Percentiles rank a stretch among this genome's conserved stretches.
phyloP scores from a whole-genome alignment of 768 basidiomycete genomes.

The Xerocomellus intermedius region DNA sequence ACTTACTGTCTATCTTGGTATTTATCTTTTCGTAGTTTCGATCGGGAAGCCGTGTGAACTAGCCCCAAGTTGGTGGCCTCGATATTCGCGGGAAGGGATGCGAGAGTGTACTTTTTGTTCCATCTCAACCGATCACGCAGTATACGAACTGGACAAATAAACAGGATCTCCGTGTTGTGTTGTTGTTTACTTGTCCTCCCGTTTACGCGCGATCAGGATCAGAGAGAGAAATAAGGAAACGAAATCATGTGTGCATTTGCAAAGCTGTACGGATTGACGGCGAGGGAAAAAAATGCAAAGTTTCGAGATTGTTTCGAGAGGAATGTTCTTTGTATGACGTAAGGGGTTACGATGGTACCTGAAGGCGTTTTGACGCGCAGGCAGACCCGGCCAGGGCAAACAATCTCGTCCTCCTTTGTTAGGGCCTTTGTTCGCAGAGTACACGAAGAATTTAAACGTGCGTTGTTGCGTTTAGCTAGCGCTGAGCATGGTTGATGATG shows the following conservation, averaged over 20 bases:
- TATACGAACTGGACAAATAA: not conserved
- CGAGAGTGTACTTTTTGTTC: not conserved
- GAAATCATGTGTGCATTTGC: not conserved
- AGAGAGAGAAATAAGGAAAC: not conserved
- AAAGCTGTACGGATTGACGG: not conserved
- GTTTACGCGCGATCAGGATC: not conserved
- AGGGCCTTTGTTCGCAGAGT: not conserved
- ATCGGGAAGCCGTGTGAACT: constrained; percentile 9
- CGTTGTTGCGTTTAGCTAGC: not conserved
- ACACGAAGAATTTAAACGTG: not conserved
- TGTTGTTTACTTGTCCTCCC: constrained; percentile 6
- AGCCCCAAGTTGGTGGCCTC: constrained; percentile 3
- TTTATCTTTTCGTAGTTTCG: constrained; percentile 18
- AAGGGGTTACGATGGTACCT: constrained; percentile 18
- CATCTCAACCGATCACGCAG: not conserved
- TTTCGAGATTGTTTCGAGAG: not conserved
- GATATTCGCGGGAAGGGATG: constrained; percentile 22
- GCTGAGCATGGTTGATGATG: not conserved
- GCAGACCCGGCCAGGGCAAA: not conserved
- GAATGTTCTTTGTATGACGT: constrained; percentile 12
- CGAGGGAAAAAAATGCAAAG: constrained; percentile 10
- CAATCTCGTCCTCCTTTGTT: not conserved
- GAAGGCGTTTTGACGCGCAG: not conserved
- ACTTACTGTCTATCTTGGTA: constrained; percentile 6
- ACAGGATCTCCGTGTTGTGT: not conserved